Evolutionary conservation across 257 asterid species (phyloP).

Genomic region (Fraxinus excelsior): DNA sequence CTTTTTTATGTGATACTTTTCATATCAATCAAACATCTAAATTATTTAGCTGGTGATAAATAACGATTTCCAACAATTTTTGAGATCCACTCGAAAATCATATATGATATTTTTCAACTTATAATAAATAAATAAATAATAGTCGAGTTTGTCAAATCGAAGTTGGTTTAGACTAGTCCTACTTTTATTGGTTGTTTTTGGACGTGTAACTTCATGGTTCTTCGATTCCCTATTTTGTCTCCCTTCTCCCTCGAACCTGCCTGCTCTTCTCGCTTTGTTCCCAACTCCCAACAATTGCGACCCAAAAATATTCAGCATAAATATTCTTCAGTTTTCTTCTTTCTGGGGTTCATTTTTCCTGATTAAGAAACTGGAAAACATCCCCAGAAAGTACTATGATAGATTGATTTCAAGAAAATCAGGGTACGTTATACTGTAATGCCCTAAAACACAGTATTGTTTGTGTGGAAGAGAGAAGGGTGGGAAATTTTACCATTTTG

Average conservation of each 20-base stretch:
- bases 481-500: neutral
- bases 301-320: neutral
- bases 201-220: neutral
- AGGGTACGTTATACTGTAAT: neutral
- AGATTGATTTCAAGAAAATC: neutral
- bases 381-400: neutral
- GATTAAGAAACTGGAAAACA: neutral
- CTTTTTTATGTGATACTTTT: no score
- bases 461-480: neutral
- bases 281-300: neutral
- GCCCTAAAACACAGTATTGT: neutral
- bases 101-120: no score
- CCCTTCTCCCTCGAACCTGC: neutral
- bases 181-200: neutral
- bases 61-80: no score
- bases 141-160: neutral
- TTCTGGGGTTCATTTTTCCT: constrained; percentile 5
- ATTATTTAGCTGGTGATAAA: no score
- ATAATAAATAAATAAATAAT: neutral
- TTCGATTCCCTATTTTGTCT: neutral
- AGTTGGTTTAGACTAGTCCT: neutral
- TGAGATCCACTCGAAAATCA: no score
- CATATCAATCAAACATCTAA: no score
- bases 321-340: neutral
- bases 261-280: neutral